Percentiles rank a stretch among this genome's conserved stretches.
Conservation (phyloP, 1,284 basidiomycete species). For the Baeospora myosura region DNA sequence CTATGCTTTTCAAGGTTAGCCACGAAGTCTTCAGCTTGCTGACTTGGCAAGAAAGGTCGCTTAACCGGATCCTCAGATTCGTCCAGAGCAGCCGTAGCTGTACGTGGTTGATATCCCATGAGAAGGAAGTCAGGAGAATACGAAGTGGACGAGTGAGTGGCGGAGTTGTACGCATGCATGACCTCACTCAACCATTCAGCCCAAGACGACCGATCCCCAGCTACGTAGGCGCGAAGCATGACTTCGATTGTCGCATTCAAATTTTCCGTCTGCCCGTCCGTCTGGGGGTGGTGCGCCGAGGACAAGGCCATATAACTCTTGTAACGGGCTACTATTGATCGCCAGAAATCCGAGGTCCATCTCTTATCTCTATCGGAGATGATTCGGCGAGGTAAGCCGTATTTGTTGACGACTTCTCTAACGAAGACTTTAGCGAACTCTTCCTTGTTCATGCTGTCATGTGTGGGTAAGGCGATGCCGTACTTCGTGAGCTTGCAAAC, state of each 20-base stretch:
- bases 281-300: slow-evolving; percentile 21
- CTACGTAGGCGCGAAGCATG: slow-evolving; percentile 15
- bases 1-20: background rate
- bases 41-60: slow-evolving; percentile 3
- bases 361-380: slow-evolving; percentile 21
- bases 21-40: slow-evolving; percentile 2
- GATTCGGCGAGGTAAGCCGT: slow-evolving; percentile 20
- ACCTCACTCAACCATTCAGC: slow-evolving; percentile 14
- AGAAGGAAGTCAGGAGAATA: slow-evolving; percentile 9
- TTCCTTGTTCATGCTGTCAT: slow-evolving; percentile 5
- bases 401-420: slow-evolving; percentile 13
- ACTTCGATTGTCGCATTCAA: slow-evolving; percentile 20
- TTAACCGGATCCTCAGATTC: background rate
- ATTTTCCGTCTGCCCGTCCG: slow-evolving; percentile 28
- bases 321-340: slow-evolving; percentile 11
- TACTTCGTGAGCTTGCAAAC: slow-evolving; percentile 32
- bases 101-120: slow-evolving; percentile 7
- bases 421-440: slow-evolving; percentile 16
- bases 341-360: slow-evolving; percentile 22
- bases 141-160: slow-evolving; percentile 6
- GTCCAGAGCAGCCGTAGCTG: background rate
- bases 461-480: slow-evolving; percentile 26
- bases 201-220: slow-evolving; percentile 25
- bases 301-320: slow-evolving; percentile 6
- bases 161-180: slow-evolving; percentile 15